Conservation (phyloP, 1,284 basidiomycete genomes). For the Schizophyllum amplum region DNA sequence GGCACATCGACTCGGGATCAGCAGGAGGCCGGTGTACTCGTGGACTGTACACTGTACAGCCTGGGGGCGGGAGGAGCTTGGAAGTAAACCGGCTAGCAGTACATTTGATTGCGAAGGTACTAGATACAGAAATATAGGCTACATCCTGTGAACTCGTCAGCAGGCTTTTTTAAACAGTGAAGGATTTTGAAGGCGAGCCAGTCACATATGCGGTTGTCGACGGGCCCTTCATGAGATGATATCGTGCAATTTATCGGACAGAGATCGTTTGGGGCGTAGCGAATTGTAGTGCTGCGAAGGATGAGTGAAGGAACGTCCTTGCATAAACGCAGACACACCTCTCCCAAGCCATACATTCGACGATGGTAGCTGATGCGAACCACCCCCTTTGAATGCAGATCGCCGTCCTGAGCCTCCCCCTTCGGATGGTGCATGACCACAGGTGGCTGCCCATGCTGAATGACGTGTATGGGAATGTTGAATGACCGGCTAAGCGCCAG, state of each 20-base stretch:
- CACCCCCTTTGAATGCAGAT: slow-evolving; percentile 33
- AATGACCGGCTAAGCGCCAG: slow-evolving; percentile 84
- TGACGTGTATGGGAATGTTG: slow-evolving; percentile 83
- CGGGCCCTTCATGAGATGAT: slow-evolving; percentile 10
- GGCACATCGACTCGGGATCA: too few species aligned
- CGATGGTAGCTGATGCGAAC: slow-evolving; percentile 86
- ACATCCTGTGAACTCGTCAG: neutral
- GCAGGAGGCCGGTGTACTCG: too few species aligned
- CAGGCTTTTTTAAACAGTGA: too few species aligned
- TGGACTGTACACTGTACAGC: neutral
- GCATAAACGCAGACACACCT: slow-evolving; percentile 47
- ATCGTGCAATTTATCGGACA: slow-evolving; percentile 31
- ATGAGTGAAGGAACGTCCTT: slow-evolving; percentile 1
- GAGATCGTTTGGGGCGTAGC: slow-evolving; percentile 46
- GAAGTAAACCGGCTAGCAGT: too few species aligned
- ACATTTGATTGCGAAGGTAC: slow-evolving; percentile 7
- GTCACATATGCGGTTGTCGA: too few species aligned
- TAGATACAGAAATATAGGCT: neutral
- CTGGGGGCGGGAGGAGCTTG: neutral
- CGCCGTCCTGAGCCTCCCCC: slow-evolving; percentile 23
- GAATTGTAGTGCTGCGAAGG: slow-evolving; percentile 79
- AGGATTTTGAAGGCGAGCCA: too few species aligned
- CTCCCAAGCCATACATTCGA: slow-evolving; percentile 87
- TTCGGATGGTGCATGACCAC: slow-evolving; percentile 76
- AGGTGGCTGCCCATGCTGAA: slow-evolving; percentile 77